Conservation (phyloP, 129 eudicot genomes). For the Rutidosis leptorrhynchoides region DNA sequence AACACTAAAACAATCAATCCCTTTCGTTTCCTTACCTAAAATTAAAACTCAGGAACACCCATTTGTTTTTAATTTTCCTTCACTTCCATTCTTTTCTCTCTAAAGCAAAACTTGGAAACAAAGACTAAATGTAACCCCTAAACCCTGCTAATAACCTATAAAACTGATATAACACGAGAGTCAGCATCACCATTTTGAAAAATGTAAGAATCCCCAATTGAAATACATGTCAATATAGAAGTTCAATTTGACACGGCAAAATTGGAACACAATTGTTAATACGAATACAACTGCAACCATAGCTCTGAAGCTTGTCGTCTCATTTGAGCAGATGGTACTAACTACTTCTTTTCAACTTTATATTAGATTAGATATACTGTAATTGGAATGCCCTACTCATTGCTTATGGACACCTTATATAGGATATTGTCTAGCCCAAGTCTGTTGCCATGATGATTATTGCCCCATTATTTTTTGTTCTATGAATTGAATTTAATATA, state of each 20-base stretch:
- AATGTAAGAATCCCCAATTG: conserved; percentile 46
- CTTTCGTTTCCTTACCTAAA: no score
- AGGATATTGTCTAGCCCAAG: conserved; percentile 6
- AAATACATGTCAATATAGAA: conserved; percentile 33
- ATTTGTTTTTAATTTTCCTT: no score
- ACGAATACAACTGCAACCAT: conserved; percentile 25
- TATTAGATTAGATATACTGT: no score
- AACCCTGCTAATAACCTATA: no score
- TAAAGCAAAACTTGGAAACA: no score
- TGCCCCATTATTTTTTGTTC: conserved; percentile 3
- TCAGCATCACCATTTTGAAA: conserved; percentile 37
- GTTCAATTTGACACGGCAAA: conserved; percentile 31
- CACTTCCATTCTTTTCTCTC: no score
- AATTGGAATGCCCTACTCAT: conserved; percentile 9
- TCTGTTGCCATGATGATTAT: conserved; percentile 18
- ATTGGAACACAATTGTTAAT: conserved; percentile 31
- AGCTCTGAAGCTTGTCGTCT: conserved; percentile 35
- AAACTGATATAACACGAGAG: conserved; percentile 46
- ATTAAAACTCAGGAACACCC: no score
- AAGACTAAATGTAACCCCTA: no score
- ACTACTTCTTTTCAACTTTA: no score
- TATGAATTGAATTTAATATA: background rate
- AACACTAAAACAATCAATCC: no score
- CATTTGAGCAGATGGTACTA: background rate
- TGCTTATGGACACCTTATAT: conserved; percentile 24